Conservation (phyloP, 2,329 filamentous ascomycete species). For the Phialophora verrucosa region DNA sequence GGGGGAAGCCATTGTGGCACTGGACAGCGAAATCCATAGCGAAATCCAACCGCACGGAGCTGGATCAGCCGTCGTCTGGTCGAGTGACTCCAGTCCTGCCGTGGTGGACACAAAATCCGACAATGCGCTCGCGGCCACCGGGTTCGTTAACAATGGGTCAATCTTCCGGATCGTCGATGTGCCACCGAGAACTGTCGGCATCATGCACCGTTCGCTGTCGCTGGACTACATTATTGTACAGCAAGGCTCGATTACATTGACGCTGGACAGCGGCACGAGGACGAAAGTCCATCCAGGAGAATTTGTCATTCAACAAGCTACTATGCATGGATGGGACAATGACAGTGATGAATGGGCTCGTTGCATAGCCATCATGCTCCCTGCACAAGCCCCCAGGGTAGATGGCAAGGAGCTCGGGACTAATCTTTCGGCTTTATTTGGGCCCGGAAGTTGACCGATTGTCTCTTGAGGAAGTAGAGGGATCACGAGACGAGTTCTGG, state of each 20-base stretch:
- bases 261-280: conserved; percentile 39
- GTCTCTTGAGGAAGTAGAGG: no score
- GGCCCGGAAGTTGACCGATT: background rate
- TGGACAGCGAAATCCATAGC: conserved; percentile 4
- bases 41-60: conserved; percentile 7
- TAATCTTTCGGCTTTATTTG: conserved; percentile 12
- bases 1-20: conserved; percentile 11
- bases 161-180: conserved; percentile 37
- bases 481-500: no score
- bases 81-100: conserved; percentile 12
- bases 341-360: conserved; percentile 17
- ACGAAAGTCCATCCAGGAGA: conserved; percentile 38
- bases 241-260: conserved; percentile 38
- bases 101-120: conserved; percentile 7
- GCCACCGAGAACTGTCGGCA: conserved; percentile 30
- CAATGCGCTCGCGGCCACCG: conserved; percentile 5
- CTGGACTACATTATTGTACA: conserved; percentile 41
- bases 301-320: conserved; percentile 37
- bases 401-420: background rate
- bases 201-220: conserved; percentile 40
- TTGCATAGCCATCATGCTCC: conserved; percentile 19
- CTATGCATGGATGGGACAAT: conserved; percentile 27
- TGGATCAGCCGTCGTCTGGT: conserved; percentile 17
- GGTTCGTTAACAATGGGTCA: conserved; percentile 26
- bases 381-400: conserved; percentile 2